These are phyloP conservation scores for Amauroascus verrucosus DNA, from an alignment of 2,329 filamentous ascomycete species.

Conservation along the genomic window DNA sequence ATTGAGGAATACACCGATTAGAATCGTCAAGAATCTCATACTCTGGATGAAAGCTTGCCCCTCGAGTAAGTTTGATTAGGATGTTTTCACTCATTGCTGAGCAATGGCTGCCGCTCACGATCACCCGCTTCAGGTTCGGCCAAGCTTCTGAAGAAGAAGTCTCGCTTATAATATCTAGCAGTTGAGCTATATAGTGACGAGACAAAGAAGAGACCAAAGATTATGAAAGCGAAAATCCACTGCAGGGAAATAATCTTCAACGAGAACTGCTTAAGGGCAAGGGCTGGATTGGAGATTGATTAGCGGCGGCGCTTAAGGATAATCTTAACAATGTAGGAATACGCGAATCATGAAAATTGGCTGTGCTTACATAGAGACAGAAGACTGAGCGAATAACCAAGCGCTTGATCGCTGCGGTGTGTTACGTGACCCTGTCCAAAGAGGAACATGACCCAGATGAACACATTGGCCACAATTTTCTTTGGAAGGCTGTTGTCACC, in stretches of 20 bases:
- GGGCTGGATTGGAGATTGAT: conserved; percentile 33
- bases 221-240: conserved; percentile 85
- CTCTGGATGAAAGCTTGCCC: too few species aligned
- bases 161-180: conserved; percentile 28
- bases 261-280: conserved; percentile 68
- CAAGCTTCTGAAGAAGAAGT: conserved; percentile 28
- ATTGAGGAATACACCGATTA: too few species aligned
- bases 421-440: conserved; percentile 69
- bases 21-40: too few species aligned
- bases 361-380: conserved; percentile 53
- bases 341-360: conserved; percentile 11
- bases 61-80: background rate
- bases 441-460: conserved; percentile 72
- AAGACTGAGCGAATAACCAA: conserved; percentile 68
- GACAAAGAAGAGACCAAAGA: conserved; percentile 63
- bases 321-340: background rate
- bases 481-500: conserved; percentile 56
- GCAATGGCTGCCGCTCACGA: conserved; percentile 45
- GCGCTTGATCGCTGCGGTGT: conserved; percentile 62
- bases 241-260: conserved; percentile 66
- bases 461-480: conserved; percentile 74
- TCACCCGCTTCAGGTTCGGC: conserved; percentile 36
- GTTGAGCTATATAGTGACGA: conserved; percentile 45
- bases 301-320: conserved; percentile 8
- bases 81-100: conserved; percentile 31